Evolutionary conservation across 805 yeast species (phyloP).

Genomic region (Priceomyces castillae): DNA sequence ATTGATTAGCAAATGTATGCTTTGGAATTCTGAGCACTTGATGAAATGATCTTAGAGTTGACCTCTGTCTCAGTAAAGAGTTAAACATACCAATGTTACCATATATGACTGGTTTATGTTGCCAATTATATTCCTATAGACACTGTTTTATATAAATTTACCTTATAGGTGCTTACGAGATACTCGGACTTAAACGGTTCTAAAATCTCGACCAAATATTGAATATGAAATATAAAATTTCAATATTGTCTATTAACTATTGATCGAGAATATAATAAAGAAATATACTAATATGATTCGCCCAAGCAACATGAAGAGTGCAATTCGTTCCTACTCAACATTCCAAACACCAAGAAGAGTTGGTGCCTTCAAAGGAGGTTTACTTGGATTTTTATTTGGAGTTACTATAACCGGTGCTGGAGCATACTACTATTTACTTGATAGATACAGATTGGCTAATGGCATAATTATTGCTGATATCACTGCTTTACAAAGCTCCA

Average conservation of each 20-base stretch:
- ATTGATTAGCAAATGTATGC: background rate
- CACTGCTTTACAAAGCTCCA: slow-evolving; percentile 63
- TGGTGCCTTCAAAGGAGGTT: slow-evolving; percentile 46
- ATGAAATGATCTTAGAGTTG: background rate
- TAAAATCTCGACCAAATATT: background rate
- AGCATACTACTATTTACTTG: slow-evolving; percentile 74
- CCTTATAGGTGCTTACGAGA: no score
- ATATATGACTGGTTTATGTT: no score
- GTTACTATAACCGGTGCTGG: slow-evolving; percentile 70
- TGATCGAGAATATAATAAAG: background rate
- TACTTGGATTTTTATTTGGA: slow-evolving; percentile 78
- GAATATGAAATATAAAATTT: background rate
- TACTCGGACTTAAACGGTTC: background rate
- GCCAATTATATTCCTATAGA: no score
- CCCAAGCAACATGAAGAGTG: slow-evolving; percentile 5
- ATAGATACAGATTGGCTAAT: slow-evolving; percentile 72
- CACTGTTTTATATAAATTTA: no score
- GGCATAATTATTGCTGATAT: slow-evolving; percentile 74
- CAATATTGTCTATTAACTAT: background rate
- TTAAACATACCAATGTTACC: background rate
- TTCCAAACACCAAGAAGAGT: slow-evolving; percentile 29
- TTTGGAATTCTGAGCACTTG: no score
- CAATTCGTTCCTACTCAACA: slow-evolving; percentile 31
- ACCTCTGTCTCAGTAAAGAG: background rate
- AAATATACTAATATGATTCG: background rate